Conservation (phyloP, 148 eudicot genomes). For the Amaranthus hypochondriacus region DNA sequence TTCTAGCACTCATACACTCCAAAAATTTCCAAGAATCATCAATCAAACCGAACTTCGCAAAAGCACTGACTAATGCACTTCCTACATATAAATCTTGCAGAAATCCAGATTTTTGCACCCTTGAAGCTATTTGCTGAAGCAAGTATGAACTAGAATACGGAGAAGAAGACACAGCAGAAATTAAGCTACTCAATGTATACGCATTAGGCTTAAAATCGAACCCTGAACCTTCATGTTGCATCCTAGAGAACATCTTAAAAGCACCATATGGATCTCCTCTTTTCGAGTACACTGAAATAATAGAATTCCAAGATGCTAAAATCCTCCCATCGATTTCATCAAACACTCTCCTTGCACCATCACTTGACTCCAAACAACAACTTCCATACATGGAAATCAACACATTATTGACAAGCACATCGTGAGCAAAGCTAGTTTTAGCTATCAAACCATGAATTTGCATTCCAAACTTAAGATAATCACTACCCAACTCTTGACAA, state of each 20-base stretch:
- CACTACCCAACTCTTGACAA: conserved; percentile 48
- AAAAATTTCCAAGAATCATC: conserved; percentile 50
- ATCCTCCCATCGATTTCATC: conserved; percentile 41
- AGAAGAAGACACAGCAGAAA: conserved; percentile 46
- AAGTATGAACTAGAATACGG: conserved; percentile 30
- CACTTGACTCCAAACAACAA: conserved; percentile 38
- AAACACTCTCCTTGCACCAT: conserved; percentile 46
- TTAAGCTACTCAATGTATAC: conserved; percentile 64
- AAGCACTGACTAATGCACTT: conserved; percentile 79
- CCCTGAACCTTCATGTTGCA: conserved; percentile 47
- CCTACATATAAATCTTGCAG: conserved; percentile 64
- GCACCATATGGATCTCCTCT: conserved; percentile 45
- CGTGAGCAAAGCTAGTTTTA: conserved; percentile 40
- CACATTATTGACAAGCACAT: conserved; percentile 57
- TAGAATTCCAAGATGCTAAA: conserved; percentile 67
- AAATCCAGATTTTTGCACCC: conserved; percentile 49
- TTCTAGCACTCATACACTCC: conserved; percentile 47
- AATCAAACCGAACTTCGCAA: conserved; percentile 52
- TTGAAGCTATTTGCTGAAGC: conserved; percentile 54
- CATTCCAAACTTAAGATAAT: conserved; percentile 41
- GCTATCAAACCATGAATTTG: conserved; percentile 70
- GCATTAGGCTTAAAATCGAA: conserved; percentile 44
- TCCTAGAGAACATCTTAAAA: conserved; percentile 45
- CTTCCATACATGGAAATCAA: conserved; percentile 74
- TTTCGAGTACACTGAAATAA: conserved; percentile 65